Conservation (phyloP, 2,329 filamentous ascomycete genomes). For the Didymella pinodella region DNA sequence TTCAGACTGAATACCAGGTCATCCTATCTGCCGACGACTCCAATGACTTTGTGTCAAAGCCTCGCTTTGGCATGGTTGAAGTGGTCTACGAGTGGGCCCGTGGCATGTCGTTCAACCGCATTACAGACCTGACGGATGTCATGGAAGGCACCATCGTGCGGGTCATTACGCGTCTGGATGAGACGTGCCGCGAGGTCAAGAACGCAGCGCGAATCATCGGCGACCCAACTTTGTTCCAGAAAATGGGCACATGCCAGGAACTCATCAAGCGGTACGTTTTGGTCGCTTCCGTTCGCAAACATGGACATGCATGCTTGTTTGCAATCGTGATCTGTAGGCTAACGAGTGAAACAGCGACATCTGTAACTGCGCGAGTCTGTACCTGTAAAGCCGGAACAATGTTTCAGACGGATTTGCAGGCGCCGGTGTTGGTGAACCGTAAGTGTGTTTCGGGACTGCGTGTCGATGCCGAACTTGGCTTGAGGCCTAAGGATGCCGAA, state of each 20-base stretch:
- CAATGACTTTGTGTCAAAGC: conserved; percentile 87
- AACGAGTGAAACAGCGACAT: conserved; percentile 48
- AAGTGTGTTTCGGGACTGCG: conserved; percentile 17
- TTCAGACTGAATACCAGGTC: conserved; percentile 90
- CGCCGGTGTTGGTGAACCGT: conserved; percentile 14
- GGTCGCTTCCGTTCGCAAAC: neutral
- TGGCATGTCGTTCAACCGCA: conserved; percentile 98
- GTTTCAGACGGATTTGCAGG: conserved; percentile 14
- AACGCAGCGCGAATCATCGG: conserved; percentile 95
- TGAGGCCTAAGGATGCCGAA: conserved; percentile 8
- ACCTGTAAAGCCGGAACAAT: conserved; percentile 38
- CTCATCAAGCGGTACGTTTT: conserved; percentile 92
- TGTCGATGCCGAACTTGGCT: conserved; percentile 6
- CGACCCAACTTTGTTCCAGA: conserved; percentile 88
- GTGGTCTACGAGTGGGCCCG: conserved; percentile 99
- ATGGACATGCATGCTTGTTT: conserved; percentile 15
- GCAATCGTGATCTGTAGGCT: conserved; percentile 25
- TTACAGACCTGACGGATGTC: conserved; percentile 94
- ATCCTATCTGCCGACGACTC: conserved; percentile 88
- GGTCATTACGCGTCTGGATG: conserved; percentile 91
- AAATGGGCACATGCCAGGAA: conserved; percentile 98
- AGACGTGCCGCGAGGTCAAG: conserved; percentile 96
- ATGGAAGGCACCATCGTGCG: conserved; percentile 97
- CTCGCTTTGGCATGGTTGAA: conserved; percentile 92
- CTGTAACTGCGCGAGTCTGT: conserved; percentile 52